These are phyloP conservation scores for Patellifolia procumbens DNA, from an alignment of 179 eudicot species.

Conservation along the genomic window DNA sequence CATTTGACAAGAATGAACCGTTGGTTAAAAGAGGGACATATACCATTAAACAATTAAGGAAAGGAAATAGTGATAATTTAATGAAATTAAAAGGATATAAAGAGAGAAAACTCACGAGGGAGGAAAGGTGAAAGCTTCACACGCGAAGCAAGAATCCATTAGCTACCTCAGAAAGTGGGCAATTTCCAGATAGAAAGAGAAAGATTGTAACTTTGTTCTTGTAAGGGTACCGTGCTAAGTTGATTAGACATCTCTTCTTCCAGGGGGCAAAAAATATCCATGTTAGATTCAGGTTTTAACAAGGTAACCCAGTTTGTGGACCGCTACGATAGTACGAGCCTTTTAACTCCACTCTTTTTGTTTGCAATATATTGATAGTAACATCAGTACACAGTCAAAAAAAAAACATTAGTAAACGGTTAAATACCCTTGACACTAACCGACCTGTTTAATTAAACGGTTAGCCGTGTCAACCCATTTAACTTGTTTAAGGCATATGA, in stretches of 20 bases:
- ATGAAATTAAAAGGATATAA: not conserved
- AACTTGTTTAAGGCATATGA: too few species aligned
- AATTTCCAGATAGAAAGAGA: not conserved
- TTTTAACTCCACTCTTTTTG: too few species aligned
- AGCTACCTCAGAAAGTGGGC: not conserved
- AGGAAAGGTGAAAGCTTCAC: constrained; percentile 18
- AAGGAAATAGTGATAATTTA: not conserved
- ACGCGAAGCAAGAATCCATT: constrained; percentile 24
- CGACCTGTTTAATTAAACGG: too few species aligned
- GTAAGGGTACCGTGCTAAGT: not conserved
- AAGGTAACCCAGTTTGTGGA: too few species aligned
- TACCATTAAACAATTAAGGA: constrained; percentile 3
- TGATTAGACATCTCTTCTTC: not conserved
- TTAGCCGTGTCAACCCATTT: too few species aligned
- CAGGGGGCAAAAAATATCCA: not conserved
- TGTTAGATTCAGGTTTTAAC: too few species aligned
- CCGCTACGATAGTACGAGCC: too few species aligned
- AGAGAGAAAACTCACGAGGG: constrained; percentile 16
- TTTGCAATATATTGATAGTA: too few species aligned
- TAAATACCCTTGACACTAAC: too few species aligned
- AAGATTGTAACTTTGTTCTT: not conserved
- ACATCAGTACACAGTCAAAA: too few species aligned
- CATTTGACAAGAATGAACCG: not conserved
- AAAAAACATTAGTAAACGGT: too few species aligned
- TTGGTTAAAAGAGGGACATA: not conserved